Evolutionary conservation across 2,329 filamentous ascomycete genomes (phyloP).

Genomic region (Pestalotiopsis sp.): DNA sequence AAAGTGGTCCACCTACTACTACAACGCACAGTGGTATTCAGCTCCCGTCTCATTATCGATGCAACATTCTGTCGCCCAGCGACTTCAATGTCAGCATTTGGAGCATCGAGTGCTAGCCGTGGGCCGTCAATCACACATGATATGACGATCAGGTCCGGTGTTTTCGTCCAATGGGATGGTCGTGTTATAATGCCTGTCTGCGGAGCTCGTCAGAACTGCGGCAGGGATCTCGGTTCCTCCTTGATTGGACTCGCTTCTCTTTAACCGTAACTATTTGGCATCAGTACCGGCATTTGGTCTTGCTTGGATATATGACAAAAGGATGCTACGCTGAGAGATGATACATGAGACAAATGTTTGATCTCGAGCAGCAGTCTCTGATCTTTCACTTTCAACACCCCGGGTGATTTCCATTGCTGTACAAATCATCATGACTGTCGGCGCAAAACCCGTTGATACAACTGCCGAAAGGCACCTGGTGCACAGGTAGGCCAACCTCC

Average conservation of each 20-base stretch:
- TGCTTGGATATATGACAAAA: not conserved
- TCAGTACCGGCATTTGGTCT: not conserved
- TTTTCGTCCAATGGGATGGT: not conserved
- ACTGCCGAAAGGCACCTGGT: slow-evolving; percentile 3
- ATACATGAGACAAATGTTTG: not conserved
- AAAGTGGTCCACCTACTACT: too few species aligned
- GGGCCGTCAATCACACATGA: not conserved
- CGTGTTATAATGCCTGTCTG: not conserved
- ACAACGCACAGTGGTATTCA: too few species aligned
- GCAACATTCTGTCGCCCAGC: not conserved
- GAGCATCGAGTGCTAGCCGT: not conserved
- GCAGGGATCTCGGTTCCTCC: not conserved
- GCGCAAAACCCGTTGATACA: not conserved
- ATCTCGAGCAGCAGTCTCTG: not conserved
- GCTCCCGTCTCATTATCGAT: not conserved
- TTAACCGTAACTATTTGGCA: not conserved
- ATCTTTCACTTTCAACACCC: not conserved
- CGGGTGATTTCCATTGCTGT: not conserved
- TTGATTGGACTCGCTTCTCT: not conserved
- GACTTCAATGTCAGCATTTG: not conserved
- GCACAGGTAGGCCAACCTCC: not conserved
- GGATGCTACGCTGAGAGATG: not conserved
- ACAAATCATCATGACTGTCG: not conserved
- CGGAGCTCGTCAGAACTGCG: not conserved
- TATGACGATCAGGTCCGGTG: not conserved